Base-by-base conservation (phyloP, 306 rosid species). In the Canavalia gladiata region DNA sequence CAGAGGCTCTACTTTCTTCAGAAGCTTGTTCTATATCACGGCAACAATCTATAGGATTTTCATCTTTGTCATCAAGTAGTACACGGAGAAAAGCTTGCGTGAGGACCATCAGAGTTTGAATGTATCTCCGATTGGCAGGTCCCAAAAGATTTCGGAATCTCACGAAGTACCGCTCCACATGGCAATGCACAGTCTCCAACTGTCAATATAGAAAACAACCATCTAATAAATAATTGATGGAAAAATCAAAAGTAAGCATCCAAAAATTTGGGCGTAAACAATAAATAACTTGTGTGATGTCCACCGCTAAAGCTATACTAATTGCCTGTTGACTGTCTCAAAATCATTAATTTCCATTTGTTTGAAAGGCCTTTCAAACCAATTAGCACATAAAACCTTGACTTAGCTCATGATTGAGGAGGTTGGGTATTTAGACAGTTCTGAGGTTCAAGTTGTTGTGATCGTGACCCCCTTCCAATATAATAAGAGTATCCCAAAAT, bases 71-170 rank as follows among this genome's bases (percentile, higher is more conserved):
- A 33, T 73, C 77, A 51, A 41, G 86, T 31, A 95, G 81, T 78
- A 67, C 81, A 83, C 67, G 86, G 45, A 90, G 96, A 80, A 95
- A 92, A 84, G 92, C 98, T 78, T 54, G 86, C 71, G 90, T 86
- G 34, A 95, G 83, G 67, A 93, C 89, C 88, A 90, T 88, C 29
- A 95, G 66, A 73, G 94, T 95, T 87, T 93, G 99, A 81, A 95
- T 95, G 84, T 95, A 93, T 93, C 99, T 90, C 58, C 97, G 86
- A 81, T 95, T 95, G 54, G 92, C 90, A 72, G 97, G 92, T 87
- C 99, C 99, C 88, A 95, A 87, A 69, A 86, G 92, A 83, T 75
- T 86, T 75, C 88, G 58, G 84, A 95, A 95, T 84, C 95, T 93
- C 81, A 55, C 82, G 74, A 91, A 93, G 86, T 95, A 95, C 83